Evolutionary conservation across 1,139 yeast species (phyloP).

Genomic region (Yamadazyma blattariae): DNA sequence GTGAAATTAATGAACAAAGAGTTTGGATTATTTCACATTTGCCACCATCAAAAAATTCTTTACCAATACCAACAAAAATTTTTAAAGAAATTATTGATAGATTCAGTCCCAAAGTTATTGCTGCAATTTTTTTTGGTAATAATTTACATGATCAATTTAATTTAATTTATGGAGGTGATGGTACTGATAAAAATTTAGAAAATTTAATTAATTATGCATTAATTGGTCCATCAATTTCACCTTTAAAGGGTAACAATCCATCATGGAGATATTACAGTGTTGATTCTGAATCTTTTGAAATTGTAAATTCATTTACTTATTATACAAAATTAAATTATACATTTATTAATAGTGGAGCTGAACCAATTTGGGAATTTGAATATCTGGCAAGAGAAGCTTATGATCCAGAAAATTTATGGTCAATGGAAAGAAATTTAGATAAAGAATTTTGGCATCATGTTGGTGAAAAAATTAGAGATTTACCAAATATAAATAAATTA

Average conservation of each 20-base stretch:
- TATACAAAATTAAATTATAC: constrained; percentile 27
- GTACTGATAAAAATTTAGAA: constrained; percentile 15
- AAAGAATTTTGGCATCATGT: constrained; percentile 27
- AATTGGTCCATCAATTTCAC: constrained; percentile 29
- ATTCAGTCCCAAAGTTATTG: constrained; percentile 32
- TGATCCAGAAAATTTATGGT: constrained; percentile 27
- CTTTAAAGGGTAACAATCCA: constrained; percentile 27
- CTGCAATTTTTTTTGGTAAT: constrained; percentile 30
- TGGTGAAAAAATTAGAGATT: constrained; percentile 13
- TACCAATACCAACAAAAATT: constrained; percentile 25
- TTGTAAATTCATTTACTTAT: constrained; percentile 28
- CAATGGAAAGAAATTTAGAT: constrained; percentile 21
- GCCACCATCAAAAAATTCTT: constrained; percentile 21
- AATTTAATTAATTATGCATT: constrained; percentile 27
- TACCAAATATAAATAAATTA: constrained; percentile 14
- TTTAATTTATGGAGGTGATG: constrained; percentile 22
- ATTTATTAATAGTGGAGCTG: constrained; percentile 26
- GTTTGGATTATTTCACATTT: constrained; percentile 34
- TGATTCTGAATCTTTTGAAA: constrained; percentile 26
- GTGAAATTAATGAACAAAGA: constrained; percentile 26
- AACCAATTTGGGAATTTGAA: constrained; percentile 28
- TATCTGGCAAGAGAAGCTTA: constrained; percentile 28
- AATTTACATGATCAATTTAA: constrained; percentile 25
- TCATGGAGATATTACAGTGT: constrained; percentile 33
- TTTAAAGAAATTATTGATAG: constrained; percentile 26